Conservation (phyloP, 2,329 filamentous ascomycete genomes). For the Neofusicoccum kwambonambiense region DNA sequence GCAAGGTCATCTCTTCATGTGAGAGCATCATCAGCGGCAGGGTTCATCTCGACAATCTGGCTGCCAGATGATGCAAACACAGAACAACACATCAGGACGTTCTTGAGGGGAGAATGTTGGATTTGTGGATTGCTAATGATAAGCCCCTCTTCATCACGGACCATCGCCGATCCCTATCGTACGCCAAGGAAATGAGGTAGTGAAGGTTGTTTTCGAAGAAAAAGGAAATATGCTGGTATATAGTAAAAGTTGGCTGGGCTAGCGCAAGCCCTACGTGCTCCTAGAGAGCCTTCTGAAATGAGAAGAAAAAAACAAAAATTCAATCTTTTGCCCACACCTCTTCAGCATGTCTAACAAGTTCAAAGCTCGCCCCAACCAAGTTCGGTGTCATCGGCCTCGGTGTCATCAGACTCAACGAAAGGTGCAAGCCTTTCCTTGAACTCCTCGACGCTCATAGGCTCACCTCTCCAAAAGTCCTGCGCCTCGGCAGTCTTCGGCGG, state of each 20-base stretch:
- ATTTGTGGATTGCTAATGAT: neutral
- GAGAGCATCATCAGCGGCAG: neutral
- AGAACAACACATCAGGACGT: neutral
- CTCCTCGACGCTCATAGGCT: slow-evolving; percentile 57
- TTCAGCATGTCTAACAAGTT: neutral
- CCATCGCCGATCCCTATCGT: slow-evolving; percentile 1
- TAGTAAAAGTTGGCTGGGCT: neutral
- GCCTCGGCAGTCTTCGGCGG: slow-evolving; percentile 61
- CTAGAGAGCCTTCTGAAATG: neutral
- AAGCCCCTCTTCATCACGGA: neutral
- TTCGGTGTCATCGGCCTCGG: neutral
- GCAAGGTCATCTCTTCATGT: neutral
- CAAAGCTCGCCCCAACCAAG: slow-evolving; percentile 14
- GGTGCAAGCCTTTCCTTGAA: slow-evolving; percentile 53
- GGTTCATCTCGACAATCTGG: neutral
- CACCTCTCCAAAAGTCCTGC: slow-evolving; percentile 31
- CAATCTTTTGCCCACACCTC: neutral
- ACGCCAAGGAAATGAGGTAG: neutral
- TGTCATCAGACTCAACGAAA: slow-evolving; percentile 26
- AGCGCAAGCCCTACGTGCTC: neutral
- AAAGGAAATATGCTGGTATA: slow-evolving; percentile 3
- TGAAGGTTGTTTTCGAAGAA: neutral
- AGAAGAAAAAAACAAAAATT: neutral
- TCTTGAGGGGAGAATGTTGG: neutral
- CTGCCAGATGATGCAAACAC: neutral